These are phyloP conservation scores for Metarhizium brunneum DNA, from an alignment of 2,329 filamentous ascomycete genomes.

Conservation along the genomic window DNA sequence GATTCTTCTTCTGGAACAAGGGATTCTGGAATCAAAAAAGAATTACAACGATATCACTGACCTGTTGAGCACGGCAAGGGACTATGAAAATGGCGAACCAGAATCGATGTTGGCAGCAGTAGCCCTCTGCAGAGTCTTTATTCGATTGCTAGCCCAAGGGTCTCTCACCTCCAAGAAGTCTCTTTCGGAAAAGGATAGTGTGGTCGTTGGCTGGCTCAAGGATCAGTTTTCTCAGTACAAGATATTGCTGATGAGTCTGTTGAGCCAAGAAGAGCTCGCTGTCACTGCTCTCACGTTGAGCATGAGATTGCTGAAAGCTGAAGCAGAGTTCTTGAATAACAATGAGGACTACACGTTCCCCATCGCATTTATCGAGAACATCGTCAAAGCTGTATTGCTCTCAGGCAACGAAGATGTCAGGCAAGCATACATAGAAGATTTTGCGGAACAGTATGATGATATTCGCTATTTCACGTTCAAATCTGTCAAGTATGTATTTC, in stretches of 20 bases:
- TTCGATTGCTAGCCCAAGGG: conserved; percentile 68
- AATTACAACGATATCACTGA: conserved; percentile 85
- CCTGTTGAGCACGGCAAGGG: conserved; percentile 51
- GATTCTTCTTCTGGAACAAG: conserved; percentile 67
- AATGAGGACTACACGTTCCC: conserved; percentile 62
- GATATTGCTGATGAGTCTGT: conserved; percentile 47
- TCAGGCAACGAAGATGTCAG: conserved; percentile 50
- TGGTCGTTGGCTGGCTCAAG: conserved; percentile 71
- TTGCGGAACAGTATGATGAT: conserved; percentile 72
- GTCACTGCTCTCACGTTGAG: conserved; percentile 65
- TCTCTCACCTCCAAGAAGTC: conserved; percentile 56
- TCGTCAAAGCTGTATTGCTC: conserved; percentile 54
- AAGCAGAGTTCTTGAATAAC: conserved; percentile 53
- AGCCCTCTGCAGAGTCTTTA: conserved; percentile 78
- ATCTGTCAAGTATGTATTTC: conserved; percentile 53
- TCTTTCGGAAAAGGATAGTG: conserved; percentile 61
- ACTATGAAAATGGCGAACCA: conserved; percentile 33
- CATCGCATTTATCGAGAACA: conserved; percentile 51
- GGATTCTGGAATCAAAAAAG: conserved; percentile 76
- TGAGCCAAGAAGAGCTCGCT: conserved; percentile 55
- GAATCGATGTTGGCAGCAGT: conserved; percentile 63
- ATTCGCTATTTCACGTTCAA: conserved; percentile 75
- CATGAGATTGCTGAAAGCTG: conserved; percentile 78
- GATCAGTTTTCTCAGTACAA: conserved; percentile 66
- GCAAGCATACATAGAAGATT: conserved; percentile 68